phyloP scores from a whole-genome alignment of 2,329 filamentous ascomycete genomes.

The Sclerotinia borealis region DNA sequence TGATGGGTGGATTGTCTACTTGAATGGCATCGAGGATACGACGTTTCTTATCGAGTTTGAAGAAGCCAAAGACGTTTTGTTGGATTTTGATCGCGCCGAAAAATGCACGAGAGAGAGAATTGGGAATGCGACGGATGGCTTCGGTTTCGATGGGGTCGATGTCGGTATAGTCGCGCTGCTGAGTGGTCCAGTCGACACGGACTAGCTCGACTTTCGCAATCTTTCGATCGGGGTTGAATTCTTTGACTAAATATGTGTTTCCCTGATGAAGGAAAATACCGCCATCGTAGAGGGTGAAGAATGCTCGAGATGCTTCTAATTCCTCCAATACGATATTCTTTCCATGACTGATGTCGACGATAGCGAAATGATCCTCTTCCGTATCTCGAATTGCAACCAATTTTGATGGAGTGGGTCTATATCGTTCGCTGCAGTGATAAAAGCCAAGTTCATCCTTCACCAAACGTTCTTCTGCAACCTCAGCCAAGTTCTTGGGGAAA shows the following conservation, averaged over 20 bases:
- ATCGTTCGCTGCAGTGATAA: slow-evolving; percentile 84
- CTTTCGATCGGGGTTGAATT: slow-evolving; percentile 73
- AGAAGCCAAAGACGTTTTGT: slow-evolving; percentile 90
- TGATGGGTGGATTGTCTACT: slow-evolving; percentile 87
- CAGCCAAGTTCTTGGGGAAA: slow-evolving; percentile 67
- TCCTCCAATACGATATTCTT: slow-evolving; percentile 86
- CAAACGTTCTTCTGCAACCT: slow-evolving; percentile 69
- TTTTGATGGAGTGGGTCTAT: slow-evolving; percentile 75
- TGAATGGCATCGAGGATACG: slow-evolving; percentile 86
- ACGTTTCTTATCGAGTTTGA: slow-evolving; percentile 84
- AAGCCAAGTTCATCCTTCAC: slow-evolving; percentile 70
- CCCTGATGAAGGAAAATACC: slow-evolving; percentile 97
- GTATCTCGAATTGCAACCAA: slow-evolving; percentile 86
- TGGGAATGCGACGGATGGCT: slow-evolving; percentile 65
- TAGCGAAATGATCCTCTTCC: slow-evolving; percentile 85
- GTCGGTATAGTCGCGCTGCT: slow-evolving; percentile 88
- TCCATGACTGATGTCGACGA: slow-evolving; percentile 79
- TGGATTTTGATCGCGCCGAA: slow-evolving; percentile 82
- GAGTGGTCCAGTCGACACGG: slow-evolving; percentile 90
- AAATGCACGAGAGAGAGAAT: slow-evolving; percentile 65
- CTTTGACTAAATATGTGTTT: slow-evolving; percentile 83
- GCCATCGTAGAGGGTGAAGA: slow-evolving; percentile 93
- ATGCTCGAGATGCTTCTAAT: slow-evolving; percentile 90
- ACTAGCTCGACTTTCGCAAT: slow-evolving; percentile 86
- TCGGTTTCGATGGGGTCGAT: slow-evolving; percentile 92